Evolutionary conservation across 768 basidiomycete genomes (phyloP).

Genomic region (Pleurotus tuoliensis): DNA sequence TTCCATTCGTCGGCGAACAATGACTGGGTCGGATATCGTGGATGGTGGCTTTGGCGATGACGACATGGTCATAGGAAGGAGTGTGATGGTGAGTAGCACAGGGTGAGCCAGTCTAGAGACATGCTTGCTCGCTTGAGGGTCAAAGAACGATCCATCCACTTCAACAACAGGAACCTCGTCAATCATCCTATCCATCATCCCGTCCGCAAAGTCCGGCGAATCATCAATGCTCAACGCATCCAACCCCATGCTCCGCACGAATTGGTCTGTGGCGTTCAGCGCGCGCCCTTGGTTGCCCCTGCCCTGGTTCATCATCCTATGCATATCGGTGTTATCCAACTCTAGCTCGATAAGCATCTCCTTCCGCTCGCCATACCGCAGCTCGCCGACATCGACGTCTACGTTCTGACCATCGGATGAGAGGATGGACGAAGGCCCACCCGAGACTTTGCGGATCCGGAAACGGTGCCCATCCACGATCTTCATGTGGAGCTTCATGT

Average conservation of each 20-base stretch:
- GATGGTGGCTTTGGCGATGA: constrained; percentile 37
- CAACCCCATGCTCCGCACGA: constrained; percentile 82
- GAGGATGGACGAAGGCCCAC: constrained; percentile 82
- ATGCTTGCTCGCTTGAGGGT: constrained; percentile 79
- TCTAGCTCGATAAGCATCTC: constrained; percentile 98
- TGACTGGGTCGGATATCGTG: constrained; percentile 72
- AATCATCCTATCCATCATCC: constrained; percentile 95
- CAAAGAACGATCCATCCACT: constrained; percentile 93
- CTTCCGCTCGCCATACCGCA: constrained; percentile 93
- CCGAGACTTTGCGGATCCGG: constrained; percentile 91
- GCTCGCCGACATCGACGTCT: constrained; percentile 91
- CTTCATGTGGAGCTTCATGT: constrained; percentile 94
- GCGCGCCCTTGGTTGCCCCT: constrained; percentile 27
- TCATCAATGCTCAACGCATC: constrained; percentile 74
- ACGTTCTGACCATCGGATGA: constrained; percentile 92
- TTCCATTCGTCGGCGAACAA: constrained; percentile 94
- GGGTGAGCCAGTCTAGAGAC: constrained; percentile 90
- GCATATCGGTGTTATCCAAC: constrained; percentile 72
- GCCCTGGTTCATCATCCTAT: constrained; percentile 29
- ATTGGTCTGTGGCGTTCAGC: constrained; percentile 84
- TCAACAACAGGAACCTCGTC: constrained; percentile 97
- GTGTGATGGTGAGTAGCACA: constrained; percentile 89
- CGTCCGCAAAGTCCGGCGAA: constrained; percentile 70
- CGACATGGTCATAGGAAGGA: constrained; percentile 57
- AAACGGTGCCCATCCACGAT: constrained; percentile 89